Evolutionary conservation across 1,284 basidiomycete species (phyloP).

Genomic region (Ceratobasidium papillatum): DNA sequence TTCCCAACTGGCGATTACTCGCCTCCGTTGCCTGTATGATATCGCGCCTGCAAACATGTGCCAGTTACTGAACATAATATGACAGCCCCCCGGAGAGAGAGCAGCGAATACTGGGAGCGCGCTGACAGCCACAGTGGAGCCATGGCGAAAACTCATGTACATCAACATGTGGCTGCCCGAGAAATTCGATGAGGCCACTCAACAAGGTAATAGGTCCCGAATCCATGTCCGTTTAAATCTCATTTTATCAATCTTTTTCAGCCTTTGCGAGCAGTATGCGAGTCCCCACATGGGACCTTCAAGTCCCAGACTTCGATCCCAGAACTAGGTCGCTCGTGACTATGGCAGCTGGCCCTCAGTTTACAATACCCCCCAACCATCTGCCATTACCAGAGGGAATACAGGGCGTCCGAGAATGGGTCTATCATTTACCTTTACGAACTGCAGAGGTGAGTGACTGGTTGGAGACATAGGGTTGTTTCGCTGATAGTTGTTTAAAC

Average conservation of each 20-base stretch:
- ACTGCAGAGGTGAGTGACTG: slow-evolving; percentile 18
- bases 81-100: slow-evolving; percentile 1
- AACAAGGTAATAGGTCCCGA: background rate
- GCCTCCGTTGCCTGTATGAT: slow-evolving; percentile 25
- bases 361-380: slow-evolving; percentile 16
- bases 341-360: slow-evolving; percentile 25
- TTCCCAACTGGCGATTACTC: slow-evolving; percentile 23
- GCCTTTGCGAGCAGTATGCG: slow-evolving; percentile 22
- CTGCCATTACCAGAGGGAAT: slow-evolving; percentile 31
- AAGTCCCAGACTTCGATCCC: slow-evolving; percentile 34
- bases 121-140: slow-evolving; percentile 16
- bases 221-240: background rate
- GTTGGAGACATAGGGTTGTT: background rate
- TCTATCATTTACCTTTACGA: slow-evolving; percentile 32
- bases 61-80: background rate
- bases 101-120: slow-evolving; percentile 1
- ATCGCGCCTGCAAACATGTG: background rate
- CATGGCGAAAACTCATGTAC: slow-evolving; percentile 33
- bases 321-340: slow-evolving; percentile 21
- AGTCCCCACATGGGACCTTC: slow-evolving; percentile 34
- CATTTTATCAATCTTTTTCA: background rate
- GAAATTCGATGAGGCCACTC: slow-evolving; percentile 33
- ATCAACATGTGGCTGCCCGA: slow-evolving; percentile 33
- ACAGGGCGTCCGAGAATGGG: slow-evolving; percentile 32
- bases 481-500: background rate